Conservation (phyloP, 2,329 filamentous ascomycete species). For the Cryphonectria naterciae region DNA sequence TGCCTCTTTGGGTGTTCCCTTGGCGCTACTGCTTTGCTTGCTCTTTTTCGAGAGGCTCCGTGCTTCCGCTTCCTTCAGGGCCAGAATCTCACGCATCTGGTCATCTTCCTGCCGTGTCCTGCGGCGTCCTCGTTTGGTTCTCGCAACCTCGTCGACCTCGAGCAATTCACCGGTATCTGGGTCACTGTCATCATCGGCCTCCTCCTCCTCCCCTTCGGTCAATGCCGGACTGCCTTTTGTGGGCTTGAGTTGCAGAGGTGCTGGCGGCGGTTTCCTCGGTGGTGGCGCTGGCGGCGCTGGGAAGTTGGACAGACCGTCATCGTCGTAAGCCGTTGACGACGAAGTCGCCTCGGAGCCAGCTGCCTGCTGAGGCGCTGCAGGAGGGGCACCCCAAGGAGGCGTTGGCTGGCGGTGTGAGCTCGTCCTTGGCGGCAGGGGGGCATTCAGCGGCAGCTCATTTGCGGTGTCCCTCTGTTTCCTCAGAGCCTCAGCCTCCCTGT, state of each 20-base stretch:
- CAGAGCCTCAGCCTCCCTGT: slow-evolving; percentile 50
- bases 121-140: slow-evolving; percentile 71
- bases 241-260: slow-evolving; percentile 74
- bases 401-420: slow-evolving; percentile 58
- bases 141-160: slow-evolving; percentile 67
- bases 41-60: slow-evolving; percentile 77
- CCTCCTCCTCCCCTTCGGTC: slow-evolving; percentile 64
- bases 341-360: slow-evolving; percentile 40
- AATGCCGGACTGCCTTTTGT: slow-evolving; percentile 37
- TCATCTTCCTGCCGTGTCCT: slow-evolving; percentile 91
- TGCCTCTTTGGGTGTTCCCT: slow-evolving; percentile 49
- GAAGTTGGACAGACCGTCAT: slow-evolving; percentile 55
- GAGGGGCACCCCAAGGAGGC: slow-evolving; percentile 57
- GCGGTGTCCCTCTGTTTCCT: slow-evolving; percentile 51
- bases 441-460: slow-evolving; percentile 54
- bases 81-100: slow-evolving; percentile 71
- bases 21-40: slow-evolving; percentile 58
- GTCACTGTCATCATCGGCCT: slow-evolving; percentile 62
- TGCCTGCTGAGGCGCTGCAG: slow-evolving; percentile 42
- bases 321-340: slow-evolving; percentile 47
- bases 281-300: slow-evolving; percentile 60
- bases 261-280: slow-evolving; percentile 80
- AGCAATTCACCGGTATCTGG: slow-evolving; percentile 83
- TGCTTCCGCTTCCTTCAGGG: slow-evolving; percentile 67
- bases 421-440: slow-evolving; percentile 59